Evolutionary conservation across 2,329 filamentous ascomycete species (phyloP), one percentile per base, ranked within the genome.

Genomic region (Fusarium buharicum): DNA sequence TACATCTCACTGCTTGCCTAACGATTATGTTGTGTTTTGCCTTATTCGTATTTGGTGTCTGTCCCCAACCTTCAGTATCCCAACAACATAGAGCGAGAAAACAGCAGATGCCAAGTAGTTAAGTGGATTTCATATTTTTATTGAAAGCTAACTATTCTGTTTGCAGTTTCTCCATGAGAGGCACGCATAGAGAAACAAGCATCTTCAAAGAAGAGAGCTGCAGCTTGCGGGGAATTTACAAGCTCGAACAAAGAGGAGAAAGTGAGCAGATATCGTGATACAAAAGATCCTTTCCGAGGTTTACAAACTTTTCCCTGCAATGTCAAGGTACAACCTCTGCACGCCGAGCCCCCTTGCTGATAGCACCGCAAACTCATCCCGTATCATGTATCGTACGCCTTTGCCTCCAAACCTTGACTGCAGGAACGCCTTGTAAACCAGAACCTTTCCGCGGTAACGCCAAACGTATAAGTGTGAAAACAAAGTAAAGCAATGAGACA

Each of bases 401-500:
- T 34, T 44, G 22, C 27, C 27, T 28, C 10, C 22, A 10, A 48
- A 40, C 28, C 51, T 27, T 36, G 51, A 58, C 43, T 40, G 47
- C 61, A 58, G 50, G 43, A 58, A 62, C 61, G 61, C 61, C 61
- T 44, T 40, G 24, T 47, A 58, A 62, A 53, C 28, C 47, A 47
- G 34, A 54, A 48, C 24, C 44, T 45, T 45, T 39, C 52, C 58
- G 16, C 45, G 9, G 17, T 44, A 59, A 59, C 62, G 57, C 62
- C 62, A 49, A 50, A 49, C 51, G 18, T 50, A 53, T 14, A 54
- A 54, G 22, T 50, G n/a, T 34, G 30, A 44, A 30, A 49, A 12
- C 9, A n/a, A 58, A 14, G 43, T 27, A 48, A 33, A 27, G 28
- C 14, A 52, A 44, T 46, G 39, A 45, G 48, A 65, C 4, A 47